A percentile compares a stretch with the other conserved stretches of the same genome.
Evolutionary conservation across 75 land plant genomes (phyloP).

Genomic region (Azolla pinnata): DNA sequence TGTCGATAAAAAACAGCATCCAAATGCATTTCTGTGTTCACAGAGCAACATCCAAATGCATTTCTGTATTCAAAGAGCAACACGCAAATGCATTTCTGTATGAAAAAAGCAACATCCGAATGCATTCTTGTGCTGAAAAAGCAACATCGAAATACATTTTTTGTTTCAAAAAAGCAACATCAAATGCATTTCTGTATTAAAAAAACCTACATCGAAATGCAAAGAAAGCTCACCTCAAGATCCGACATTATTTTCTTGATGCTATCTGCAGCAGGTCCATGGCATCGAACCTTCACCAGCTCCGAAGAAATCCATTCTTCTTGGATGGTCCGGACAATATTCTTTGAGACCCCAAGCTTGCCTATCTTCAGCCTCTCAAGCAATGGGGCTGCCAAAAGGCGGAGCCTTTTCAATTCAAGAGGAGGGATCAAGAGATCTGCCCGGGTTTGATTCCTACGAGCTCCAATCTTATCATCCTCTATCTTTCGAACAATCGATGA

Average conservation of each 20-base stretch:
- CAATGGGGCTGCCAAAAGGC: conserved; percentile 32
- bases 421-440: conserved; percentile 66
- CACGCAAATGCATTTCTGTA: too few relatives aligned
- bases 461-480: conserved; percentile 29
- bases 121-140: too few relatives aligned
- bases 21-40: too few relatives aligned
- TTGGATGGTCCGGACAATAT: conserved; percentile 52
- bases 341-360: conserved; percentile 60
- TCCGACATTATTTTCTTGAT: conserved; percentile 78
- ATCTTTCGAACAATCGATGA: too few relatives aligned
- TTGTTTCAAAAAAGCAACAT: too few relatives aligned
- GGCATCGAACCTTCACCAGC: conserved; percentile 68
- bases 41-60: too few relatives aligned
- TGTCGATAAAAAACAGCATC: too few relatives aligned
- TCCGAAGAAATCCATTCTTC: conserved; percentile 61
- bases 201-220: neutral
- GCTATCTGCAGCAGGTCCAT: conserved; percentile 63
- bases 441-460: conserved; percentile 6
- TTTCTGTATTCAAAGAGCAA: too few relatives aligned
- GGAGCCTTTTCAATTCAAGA: conserved; percentile 51
- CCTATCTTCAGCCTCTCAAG: conserved; percentile 48
- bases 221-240: conserved; percentile 53
- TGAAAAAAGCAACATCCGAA: too few relatives aligned
- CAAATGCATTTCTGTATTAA: too few relatives aligned
- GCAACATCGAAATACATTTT: too few relatives aligned